Evolutionary conservation across 78 protist genomes (phyloP).

Genomic region (Dictyostelium firmibasis): DNA sequence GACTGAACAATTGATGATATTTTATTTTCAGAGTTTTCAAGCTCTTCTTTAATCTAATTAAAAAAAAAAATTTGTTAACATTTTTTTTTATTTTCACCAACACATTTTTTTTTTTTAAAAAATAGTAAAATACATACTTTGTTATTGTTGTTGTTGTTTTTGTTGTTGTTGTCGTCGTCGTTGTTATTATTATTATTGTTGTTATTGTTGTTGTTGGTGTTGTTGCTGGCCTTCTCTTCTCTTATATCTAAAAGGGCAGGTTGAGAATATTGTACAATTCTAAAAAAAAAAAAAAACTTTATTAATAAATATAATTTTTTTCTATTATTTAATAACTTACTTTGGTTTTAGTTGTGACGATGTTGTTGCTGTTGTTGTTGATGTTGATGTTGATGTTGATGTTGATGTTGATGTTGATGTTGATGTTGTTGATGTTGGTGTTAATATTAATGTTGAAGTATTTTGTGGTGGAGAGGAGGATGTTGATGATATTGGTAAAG

Average conservation of each 20-base stretch:
- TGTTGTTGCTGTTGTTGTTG: background rate
- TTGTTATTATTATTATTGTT: no score
- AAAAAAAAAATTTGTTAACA: no score
- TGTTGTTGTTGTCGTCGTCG: no score
- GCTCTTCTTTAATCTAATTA: background rate
- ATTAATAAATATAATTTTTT: no score
- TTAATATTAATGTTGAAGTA: no score
- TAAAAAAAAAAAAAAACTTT: no score
- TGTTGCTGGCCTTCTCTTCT: background rate
- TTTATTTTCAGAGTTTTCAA: background rate
- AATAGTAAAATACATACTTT: background rate
- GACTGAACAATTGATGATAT: background rate
- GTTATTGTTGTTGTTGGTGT: background rate
- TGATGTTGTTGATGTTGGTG: background rate
- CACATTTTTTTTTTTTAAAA: background rate
- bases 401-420: background rate
- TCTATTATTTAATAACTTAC: background rate
- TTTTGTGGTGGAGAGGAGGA: background rate
- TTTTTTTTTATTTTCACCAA: background rate
- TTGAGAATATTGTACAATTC: background rate
- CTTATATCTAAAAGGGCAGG: background rate
- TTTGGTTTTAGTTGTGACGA: background rate
- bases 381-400: background rate
- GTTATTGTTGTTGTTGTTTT: no score
- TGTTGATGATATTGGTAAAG: background rate